Evolutionary conservation across 257 asterid species (phyloP).

Genomic region (Solanum appendiculatum): DNA sequence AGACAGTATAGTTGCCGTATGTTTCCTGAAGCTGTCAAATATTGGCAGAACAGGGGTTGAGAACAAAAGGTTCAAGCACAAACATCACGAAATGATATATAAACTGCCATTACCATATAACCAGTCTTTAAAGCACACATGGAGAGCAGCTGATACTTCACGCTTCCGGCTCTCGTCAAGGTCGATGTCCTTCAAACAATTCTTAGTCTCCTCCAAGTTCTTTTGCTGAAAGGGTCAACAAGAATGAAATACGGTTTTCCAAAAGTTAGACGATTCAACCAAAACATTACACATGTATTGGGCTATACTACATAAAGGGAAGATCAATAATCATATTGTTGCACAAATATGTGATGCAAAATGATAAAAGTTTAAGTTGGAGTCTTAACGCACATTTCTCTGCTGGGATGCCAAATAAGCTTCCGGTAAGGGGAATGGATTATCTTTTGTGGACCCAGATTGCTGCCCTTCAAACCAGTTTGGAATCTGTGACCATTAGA

Average conservation of each 20-base stretch:
- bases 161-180: constrained; percentile 87
- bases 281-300: background rate
- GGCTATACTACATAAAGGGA: background rate
- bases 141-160: constrained; percentile 77
- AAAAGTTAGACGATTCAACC: background rate
- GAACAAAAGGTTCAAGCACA: background rate
- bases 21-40: constrained; percentile 80
- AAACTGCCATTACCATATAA: constrained; percentile 56
- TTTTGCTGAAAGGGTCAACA: constrained; percentile 41
- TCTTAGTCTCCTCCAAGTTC: constrained; percentile 65
- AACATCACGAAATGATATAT: background rate
- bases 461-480: constrained; percentile 67
- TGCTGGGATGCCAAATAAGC: constrained; percentile 73
- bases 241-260: background rate
- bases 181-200: constrained; percentile 61
- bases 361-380: background rate
- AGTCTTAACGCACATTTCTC: constrained; percentile 48
- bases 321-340: background rate
- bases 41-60: background rate
- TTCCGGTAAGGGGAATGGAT: constrained; percentile 87
- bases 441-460: constrained; percentile 58
- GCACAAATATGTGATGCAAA: background rate
- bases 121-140: constrained; percentile 89
- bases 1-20: constrained; percentile 87
- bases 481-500: constrained; percentile 46